Evolutionary conservation across 164 flowering plant genomes (phyloP).

Genomic region (Berberis vulgaris): DNA sequence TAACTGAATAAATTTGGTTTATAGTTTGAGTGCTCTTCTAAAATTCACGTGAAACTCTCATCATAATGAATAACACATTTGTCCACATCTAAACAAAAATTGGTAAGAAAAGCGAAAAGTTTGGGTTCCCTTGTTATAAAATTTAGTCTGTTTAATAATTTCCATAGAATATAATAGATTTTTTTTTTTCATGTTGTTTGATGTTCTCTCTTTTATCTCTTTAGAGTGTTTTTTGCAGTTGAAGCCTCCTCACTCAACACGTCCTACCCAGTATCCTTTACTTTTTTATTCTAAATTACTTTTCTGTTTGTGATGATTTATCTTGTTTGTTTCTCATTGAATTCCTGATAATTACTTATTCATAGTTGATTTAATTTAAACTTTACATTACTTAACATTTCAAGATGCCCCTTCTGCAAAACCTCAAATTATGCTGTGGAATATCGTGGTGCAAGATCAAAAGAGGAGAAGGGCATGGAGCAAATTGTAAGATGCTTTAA

Average conservation of each 20-base stretch:
- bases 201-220: neutral
- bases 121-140: too few species aligned
- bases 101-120: too few species aligned
- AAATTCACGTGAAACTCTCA: too few species aligned
- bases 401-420: slow-evolving; percentile 95
- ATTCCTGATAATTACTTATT: neutral
- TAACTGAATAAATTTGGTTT: too few species aligned
- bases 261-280: slow-evolving; percentile 97
- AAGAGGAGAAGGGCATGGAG: slow-evolving; percentile 88
- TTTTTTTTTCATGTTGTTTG: neutral
- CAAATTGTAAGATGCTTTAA: slow-evolving; percentile 59
- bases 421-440: slow-evolving; percentile 91
- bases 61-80: too few species aligned
- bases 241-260: slow-evolving; percentile 89
- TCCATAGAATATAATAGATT: too few species aligned
- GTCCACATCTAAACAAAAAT: too few species aligned
- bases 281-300: neutral
- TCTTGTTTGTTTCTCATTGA: neutral
- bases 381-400: slow-evolving; percentile 30
- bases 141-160: too few species aligned
- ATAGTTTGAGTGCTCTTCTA: too few species aligned
- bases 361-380: neutral
- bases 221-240: slow-evolving; percentile 96
- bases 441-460: slow-evolving; percentile 81
- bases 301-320: neutral